Base-by-base conservation (phyloP, 331 rosid genomes). In the Pyrus hybrid region DNA sequence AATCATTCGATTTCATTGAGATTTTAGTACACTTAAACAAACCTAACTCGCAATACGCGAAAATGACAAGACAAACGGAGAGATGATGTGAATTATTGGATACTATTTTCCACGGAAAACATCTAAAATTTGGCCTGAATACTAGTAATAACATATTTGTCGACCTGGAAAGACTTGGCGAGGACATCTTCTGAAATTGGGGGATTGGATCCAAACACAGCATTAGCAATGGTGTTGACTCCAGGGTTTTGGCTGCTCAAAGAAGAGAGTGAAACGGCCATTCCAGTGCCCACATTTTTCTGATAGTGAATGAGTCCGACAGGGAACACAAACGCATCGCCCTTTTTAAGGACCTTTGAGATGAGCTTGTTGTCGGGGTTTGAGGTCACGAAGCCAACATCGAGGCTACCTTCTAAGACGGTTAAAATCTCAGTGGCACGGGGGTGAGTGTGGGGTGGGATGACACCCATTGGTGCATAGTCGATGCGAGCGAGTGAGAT, bases 171-270 rank as follows among this genome's bases (percentile, higher is more conserved):
- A 33, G 79, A 74, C 65, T 81, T 81, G 32, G 81, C 81, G 13
- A 81, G 67, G 49, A 67, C 37, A 72, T 81, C 74, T 2, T 71
- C 71, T 1, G 79, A 25, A 6, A 76, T 81, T 22, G 76, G 43
- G 2, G 85, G 81, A 32, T 67, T 81, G 35, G 81, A 5, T 26
- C 85, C 85, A 4, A 77, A 81, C 14, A 81, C 86, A 4, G 76
- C 80, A 60, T 85, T 76, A 4, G 83, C 81, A 63, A 85, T 56
- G 26, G 82, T 76, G 47, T 74, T 68, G 29, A 81, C 79, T 11
- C 88, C 88, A 1, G 81, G 88, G 32, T 78, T 85, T 57, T 79
- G 88, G 79, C 85, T 78, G 61, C 83, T 85, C 72, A 81, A 35
- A 25, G 80, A 80, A 8, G 82, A 77, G 30, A 81, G 41, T 2